Percentiles rank a stretch among this genome's conserved stretches.
phyloP scores from a whole-genome alignment of 805 yeast species.

The Wickerhamiella occidentalis region DNA sequence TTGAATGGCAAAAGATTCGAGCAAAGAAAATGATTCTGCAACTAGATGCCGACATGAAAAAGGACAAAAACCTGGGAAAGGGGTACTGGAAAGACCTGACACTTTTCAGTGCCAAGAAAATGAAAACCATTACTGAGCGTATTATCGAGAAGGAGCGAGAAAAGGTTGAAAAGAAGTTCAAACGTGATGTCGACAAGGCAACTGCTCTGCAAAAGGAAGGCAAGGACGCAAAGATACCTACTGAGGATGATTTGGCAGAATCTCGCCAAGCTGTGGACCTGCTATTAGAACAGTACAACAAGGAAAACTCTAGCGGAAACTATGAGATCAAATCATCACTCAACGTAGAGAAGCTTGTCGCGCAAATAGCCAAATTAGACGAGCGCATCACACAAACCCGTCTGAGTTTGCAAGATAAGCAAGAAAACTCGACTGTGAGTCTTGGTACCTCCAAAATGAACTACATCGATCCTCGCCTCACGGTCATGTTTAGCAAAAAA shows the following conservation, averaged over 20 bases:
- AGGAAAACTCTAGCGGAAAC: slow-evolving; percentile 48
- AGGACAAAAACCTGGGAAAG: slow-evolving; percentile 37
- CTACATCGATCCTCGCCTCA: slow-evolving; percentile 86
- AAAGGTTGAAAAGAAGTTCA: slow-evolving; percentile 50
- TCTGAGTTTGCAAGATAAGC: slow-evolving; percentile 77
- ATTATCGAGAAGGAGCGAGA: slow-evolving; percentile 56
- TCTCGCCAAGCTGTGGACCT: slow-evolving; percentile 41
- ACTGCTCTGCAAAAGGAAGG: slow-evolving; percentile 32
- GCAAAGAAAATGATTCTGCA: slow-evolving; percentile 56
- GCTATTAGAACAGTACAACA: slow-evolving; percentile 32
- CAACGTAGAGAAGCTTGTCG: slow-evolving; percentile 57
- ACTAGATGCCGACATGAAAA: slow-evolving; percentile 42
- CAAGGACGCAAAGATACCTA: slow-evolving; percentile 30
- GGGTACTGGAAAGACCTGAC: slow-evolving; percentile 53
- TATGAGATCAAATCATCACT: slow-evolving; percentile 37
- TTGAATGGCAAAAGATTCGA: slow-evolving; percentile 74
- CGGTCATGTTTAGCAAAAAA: slow-evolving; percentile 79
- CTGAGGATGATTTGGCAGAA: slow-evolving; percentile 46
- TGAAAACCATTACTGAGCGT: slow-evolving; percentile 42
- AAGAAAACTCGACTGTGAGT: slow-evolving; percentile 88
- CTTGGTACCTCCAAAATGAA: slow-evolving; percentile 87
- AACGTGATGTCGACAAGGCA: slow-evolving; percentile 65
- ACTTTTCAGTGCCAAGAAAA: slow-evolving; percentile 54
- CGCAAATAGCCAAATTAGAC: slow-evolving; percentile 60
- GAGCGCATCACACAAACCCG: slow-evolving; percentile 55